These are phyloP conservation scores for Arctostaphylos glauca DNA, from an alignment of 148 eudicot genomes.

Conservation along the genomic window DNA sequence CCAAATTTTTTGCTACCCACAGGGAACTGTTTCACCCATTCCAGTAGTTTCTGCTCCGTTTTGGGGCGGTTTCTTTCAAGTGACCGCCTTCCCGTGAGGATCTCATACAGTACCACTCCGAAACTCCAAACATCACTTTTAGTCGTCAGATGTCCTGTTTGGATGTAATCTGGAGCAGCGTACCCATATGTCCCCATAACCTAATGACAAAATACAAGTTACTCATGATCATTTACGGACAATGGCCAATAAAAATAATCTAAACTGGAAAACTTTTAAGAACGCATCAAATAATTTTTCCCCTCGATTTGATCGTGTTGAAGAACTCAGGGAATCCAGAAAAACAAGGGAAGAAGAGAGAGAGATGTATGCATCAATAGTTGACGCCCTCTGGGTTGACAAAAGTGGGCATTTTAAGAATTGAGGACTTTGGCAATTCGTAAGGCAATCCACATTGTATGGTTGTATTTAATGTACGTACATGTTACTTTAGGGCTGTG, in stretches of 20 bases:
- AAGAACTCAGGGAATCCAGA: neutral
- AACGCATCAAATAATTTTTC: neutral
- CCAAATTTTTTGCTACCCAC: conserved; percentile 52
- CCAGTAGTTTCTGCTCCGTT: conserved; percentile 59
- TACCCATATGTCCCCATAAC: conserved; percentile 92
- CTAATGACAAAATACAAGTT: conserved; percentile 31
- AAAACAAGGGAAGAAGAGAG: neutral
- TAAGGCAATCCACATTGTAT: neutral
- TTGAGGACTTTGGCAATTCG: neutral
- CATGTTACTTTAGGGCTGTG: neutral
- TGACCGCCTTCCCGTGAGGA: conserved; percentile 69
- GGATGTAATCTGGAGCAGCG: conserved; percentile 91
- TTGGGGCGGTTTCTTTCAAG: conserved; percentile 62
- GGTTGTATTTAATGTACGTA: neutral
- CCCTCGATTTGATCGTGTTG: neutral
- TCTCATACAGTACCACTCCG: conserved; percentile 83
- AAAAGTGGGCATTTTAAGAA: neutral
- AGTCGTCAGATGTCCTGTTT: conserved; percentile 72
- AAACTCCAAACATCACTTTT: conserved; percentile 92
- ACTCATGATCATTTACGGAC: neutral
- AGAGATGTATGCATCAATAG: neutral
- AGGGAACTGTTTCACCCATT: conserved; percentile 72
- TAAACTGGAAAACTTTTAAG: neutral
- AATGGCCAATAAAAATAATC: neutral
- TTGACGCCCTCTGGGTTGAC: neutral